Conservation (phyloP, 225 moss, liverwort and hornwort genomes). For the Neckera pumila region DNA sequence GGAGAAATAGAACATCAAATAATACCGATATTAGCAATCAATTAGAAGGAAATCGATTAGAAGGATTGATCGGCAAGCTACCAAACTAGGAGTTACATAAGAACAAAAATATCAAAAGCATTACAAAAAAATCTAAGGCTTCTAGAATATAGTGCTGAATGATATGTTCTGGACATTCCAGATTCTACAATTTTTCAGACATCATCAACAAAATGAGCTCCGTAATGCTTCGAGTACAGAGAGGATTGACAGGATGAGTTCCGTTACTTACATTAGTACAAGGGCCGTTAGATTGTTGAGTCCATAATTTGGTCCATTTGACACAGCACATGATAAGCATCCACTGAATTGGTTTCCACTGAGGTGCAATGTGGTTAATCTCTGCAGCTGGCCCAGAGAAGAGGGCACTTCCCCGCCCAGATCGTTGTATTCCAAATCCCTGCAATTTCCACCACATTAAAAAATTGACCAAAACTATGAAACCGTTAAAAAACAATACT, state of each 20-base stretch:
- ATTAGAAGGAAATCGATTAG: background rate
- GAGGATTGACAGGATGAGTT: background rate
- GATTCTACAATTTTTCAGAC: background rate
- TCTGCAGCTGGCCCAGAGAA: slow-evolving; percentile 20
- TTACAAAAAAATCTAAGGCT: background rate
- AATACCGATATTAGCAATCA: background rate
- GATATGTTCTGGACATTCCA: background rate
- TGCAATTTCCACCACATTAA: background rate
- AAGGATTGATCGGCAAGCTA: background rate
- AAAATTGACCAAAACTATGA: background rate
- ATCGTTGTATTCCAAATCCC: slow-evolving; percentile 16
- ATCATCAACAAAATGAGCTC: background rate
- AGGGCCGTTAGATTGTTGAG: slow-evolving; percentile 19
- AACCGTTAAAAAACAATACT: background rate
- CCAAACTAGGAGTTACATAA: background rate
- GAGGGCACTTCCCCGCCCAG: slow-evolving; percentile 11
- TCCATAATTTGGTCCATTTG: slow-evolving; percentile 5
- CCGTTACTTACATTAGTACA: background rate
- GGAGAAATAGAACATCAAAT: background rate
- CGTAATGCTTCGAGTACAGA: background rate
- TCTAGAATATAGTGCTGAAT: background rate
- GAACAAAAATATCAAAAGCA: background rate
- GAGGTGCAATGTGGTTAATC: slow-evolving; percentile 11
- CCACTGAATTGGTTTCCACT: slow-evolving; percentile 15
- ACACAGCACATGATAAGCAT: slow-evolving; percentile 24